These are phyloP conservation scores for Echeveria elegans DNA, from an alignment of 164 flowering plant species.

Conservation along the genomic window DNA sequence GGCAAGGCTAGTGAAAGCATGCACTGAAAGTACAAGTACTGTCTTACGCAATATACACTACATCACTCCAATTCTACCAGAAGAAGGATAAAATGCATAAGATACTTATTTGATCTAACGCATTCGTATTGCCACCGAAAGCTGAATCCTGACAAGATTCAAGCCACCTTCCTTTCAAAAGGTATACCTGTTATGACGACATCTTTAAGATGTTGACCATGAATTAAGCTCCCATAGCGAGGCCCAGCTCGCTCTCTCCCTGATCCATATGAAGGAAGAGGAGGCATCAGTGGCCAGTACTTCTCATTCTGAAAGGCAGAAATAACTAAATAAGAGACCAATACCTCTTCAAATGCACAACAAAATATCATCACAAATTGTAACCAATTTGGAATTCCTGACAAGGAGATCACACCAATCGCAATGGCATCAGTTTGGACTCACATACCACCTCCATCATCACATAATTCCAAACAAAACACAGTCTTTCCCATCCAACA, in stretches of 20 bases:
- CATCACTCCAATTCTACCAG: not conserved
- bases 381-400: no score
- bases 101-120: not conserved
- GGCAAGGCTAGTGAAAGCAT: not conserved
- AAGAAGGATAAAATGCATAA: not conserved
- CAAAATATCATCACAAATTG: no score
- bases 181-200: slow-evolving; percentile 79
- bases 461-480: not conserved
- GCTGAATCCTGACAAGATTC: not conserved
- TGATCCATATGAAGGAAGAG: slow-evolving; percentile 95
- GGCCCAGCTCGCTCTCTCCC: slow-evolving; percentile 96
- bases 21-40: not conserved
- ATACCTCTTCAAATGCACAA: not conserved
- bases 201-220: slow-evolving; percentile 95
- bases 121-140: not conserved
- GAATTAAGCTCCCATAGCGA: slow-evolving; percentile 93
- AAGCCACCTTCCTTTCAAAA: not conserved
- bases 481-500: not conserved
- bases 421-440: not conserved
- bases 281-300: slow-evolving; percentile 90
- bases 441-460: not conserved
- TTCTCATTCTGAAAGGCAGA: slow-evolving; percentile 60
- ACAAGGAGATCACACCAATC: not conserved
- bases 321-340: not conserved
- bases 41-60: not conserved